phyloP scores from a whole-genome alignment of 1,284 basidiomycete species.

The Athelia sp. region DNA sequence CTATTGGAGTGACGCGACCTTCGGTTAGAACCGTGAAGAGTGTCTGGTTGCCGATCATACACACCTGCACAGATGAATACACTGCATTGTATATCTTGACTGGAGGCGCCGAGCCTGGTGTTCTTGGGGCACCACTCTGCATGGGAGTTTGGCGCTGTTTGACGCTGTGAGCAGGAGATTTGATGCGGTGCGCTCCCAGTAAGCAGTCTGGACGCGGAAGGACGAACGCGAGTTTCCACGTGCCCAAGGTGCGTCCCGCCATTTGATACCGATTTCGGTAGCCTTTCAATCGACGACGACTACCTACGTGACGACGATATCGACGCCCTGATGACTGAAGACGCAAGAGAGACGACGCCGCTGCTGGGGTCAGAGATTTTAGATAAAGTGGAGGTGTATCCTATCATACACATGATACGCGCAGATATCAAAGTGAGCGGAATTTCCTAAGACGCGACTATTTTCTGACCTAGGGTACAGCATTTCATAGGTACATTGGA shows the following conservation, averaged over 20 bases:
- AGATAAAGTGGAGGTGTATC: slow-evolving; percentile 9
- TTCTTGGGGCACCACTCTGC: slow-evolving; percentile 24
- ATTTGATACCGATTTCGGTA: not conserved
- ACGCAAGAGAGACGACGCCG: slow-evolving; percentile 1
- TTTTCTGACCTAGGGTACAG: slow-evolving; percentile 25
- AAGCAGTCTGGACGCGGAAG: no score
- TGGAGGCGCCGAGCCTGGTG: slow-evolving; percentile 42
- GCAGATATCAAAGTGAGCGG: slow-evolving; percentile 1
- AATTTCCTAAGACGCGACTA: not conserved
- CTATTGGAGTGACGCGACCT: slow-evolving; percentile 44
- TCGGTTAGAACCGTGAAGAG: slow-evolving; percentile 13
- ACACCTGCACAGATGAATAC: slow-evolving; percentile 80
- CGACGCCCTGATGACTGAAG: not conserved
- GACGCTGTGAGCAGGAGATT: slow-evolving; percentile 5
- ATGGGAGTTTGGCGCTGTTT: slow-evolving; percentile 16
- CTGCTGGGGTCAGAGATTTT: slow-evolving; percentile 2
- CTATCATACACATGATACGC: slow-evolving; percentile 14
- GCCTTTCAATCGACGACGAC: not conserved
- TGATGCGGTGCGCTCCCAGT: not conserved
- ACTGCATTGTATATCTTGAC: slow-evolving; percentile 88
- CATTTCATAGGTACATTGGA: slow-evolving; percentile 53
- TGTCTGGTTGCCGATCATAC: slow-evolving; percentile 10
- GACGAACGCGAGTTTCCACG: no score
- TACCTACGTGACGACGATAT: not conserved
- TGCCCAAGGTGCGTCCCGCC: not conserved